Evolutionary conservation across 2,329 filamentous ascomycete species (phyloP).

Genomic region (Epichloe brachyelytri): DNA sequence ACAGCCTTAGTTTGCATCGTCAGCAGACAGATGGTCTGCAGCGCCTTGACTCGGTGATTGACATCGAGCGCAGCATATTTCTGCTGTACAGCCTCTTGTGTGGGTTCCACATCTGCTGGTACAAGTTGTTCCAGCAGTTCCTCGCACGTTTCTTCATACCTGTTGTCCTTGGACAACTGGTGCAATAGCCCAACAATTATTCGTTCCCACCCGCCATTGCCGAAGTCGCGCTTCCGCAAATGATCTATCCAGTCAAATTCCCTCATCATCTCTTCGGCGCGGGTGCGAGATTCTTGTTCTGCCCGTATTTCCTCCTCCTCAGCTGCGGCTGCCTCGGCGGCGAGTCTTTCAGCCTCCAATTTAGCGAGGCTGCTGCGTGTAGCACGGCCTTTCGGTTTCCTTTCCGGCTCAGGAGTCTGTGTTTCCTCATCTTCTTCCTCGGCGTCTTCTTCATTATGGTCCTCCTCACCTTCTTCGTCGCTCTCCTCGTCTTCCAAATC

Average conservation of each 20-base stretch:
- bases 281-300: conserved; percentile 43
- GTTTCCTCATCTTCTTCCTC: conserved; percentile 41
- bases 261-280: conserved; percentile 62
- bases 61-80: conserved; percentile 69
- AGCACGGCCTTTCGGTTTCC: conserved; percentile 53
- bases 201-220: conserved; percentile 79
- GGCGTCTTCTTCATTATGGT: conserved; percentile 39
- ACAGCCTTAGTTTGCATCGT: conserved; percentile 78
- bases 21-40: conserved; percentile 79
- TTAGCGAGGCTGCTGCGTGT: conserved; percentile 81
- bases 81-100: conserved; percentile 55
- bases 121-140: conserved; percentile 70
- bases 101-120: conserved; percentile 63
- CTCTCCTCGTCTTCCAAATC: conserved; percentile 61
- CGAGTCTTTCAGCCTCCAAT: conserved; percentile 57
- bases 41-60: conserved; percentile 65
- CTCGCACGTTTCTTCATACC: conserved; percentile 60
- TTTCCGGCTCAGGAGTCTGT: conserved; percentile 58
- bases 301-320: conserved; percentile 34
- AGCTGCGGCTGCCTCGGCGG: conserved; percentile 43
- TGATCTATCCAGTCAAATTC: conserved; percentile 77
- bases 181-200: conserved; percentile 80
- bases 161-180: conserved; percentile 66
- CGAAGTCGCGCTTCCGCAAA: conserved; percentile 71
- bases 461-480: conserved; percentile 48